A percentile compares a stretch with the other conserved stretches of the same genome.
phyloP scores from a whole-genome alignment of 352 stramenopile genomes.

The Phytophthora cryptogea region DNA sequence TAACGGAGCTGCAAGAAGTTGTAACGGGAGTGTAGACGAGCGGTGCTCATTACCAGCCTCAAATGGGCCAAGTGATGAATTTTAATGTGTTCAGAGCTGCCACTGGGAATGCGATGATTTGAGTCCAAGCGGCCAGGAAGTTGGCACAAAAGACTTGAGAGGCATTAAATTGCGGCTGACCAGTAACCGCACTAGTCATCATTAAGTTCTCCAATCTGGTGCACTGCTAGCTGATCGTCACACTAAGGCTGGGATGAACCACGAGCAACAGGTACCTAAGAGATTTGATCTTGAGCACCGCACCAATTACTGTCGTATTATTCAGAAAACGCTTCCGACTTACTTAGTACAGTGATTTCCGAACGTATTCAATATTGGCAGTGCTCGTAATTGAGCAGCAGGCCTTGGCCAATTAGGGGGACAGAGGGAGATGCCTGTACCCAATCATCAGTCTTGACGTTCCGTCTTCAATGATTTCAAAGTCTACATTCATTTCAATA shows the following conservation, averaged over 20 bases:
- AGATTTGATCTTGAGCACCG: background rate
- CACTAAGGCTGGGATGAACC: background rate
- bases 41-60: conserved; percentile 2
- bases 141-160: background rate
- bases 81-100: conserved; percentile 7
- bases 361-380: background rate
- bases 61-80: conserved; percentile 2
- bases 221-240: background rate
- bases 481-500: background rate
- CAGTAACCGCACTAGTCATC: background rate
- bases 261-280: too few relatives aligned
- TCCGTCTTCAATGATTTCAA: background rate
- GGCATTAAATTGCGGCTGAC: background rate
- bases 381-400: too few relatives aligned
- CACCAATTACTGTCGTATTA: too few relatives aligned
- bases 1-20: conserved; percentile 1
- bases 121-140: conserved; percentile 7
- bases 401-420: background rate
- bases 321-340: too few relatives aligned
- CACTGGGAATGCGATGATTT: conserved; percentile 20
- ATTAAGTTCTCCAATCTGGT: background rate
- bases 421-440: background rate
- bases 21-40: conserved; percentile 14
- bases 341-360: too few relatives aligned
- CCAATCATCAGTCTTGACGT: background rate